Percentiles rank a stretch among this genome's conserved stretches.
These are phyloP conservation scores for Candida anutae DNA, from an alignment of 1,139 yeast species.

Conservation along the genomic window DNA sequence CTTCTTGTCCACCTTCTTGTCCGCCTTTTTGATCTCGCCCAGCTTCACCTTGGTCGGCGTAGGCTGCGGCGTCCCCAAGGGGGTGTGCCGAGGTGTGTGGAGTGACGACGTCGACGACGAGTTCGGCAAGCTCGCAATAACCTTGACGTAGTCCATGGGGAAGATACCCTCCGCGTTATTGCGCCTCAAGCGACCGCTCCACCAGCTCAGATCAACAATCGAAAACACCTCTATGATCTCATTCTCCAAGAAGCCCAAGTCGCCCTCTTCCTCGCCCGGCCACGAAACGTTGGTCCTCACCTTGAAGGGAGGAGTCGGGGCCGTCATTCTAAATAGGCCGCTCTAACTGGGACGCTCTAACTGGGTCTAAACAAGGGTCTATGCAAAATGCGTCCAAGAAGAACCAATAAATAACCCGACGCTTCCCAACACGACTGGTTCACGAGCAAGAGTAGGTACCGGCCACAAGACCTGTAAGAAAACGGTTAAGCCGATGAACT, in stretches of 20 bases:
- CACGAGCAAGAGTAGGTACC: no score
- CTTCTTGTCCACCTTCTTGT: no score
- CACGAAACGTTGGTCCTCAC: constrained; percentile 80
- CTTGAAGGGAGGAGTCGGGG: constrained; percentile 48
- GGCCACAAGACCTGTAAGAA: no score
- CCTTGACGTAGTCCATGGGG: constrained; percentile 80
- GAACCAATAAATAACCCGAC: no score
- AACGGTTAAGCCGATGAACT: no score
- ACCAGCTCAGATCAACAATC: constrained; percentile 85
- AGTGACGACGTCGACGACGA: constrained; percentile 9
- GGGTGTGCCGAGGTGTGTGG: constrained; percentile 9
- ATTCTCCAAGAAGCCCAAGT: constrained; percentile 88
- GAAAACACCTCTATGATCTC: constrained; percentile 79
- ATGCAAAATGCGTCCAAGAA: no score
- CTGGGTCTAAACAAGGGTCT: no score
- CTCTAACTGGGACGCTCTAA: no score
- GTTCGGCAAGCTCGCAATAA: constrained; percentile 23
- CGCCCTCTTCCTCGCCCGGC: constrained; percentile 85
- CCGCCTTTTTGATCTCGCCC: no score
- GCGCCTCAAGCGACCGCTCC: constrained; percentile 76
- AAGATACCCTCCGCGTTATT: constrained; percentile 80
- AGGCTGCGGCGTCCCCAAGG: constrained; percentile 4
- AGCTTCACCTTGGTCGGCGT: not conserved
- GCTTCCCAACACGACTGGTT: no score
- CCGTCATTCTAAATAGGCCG: no score